Conservation (phyloP, 2,329 filamentous ascomycete species). For the Pyricularia grisea region DNA sequence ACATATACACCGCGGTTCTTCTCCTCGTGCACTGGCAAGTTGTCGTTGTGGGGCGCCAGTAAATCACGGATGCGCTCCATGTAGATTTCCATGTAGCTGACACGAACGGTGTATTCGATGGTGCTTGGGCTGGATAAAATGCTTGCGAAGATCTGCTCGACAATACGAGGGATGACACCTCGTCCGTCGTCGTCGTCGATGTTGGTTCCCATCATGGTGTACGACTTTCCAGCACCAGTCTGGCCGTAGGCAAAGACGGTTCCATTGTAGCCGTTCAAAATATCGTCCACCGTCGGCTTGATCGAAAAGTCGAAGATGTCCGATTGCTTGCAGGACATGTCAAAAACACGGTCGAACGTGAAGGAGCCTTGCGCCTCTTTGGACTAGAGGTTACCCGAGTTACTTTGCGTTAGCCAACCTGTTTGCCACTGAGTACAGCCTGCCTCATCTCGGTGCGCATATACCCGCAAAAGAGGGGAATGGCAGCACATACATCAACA, state of each 20-base stretch:
- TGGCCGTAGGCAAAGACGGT: constrained; percentile 98
- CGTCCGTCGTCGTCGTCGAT: constrained; percentile 83
- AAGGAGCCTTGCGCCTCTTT: constrained; percentile 76
- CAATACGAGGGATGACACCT: constrained; percentile 93
- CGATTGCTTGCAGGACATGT: constrained; percentile 79
- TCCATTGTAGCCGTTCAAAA: constrained; percentile 97
- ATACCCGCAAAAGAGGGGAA: not conserved
- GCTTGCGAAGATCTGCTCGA: constrained; percentile 94
- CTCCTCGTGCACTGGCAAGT: constrained; percentile 95
- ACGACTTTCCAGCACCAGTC: constrained; percentile 97
- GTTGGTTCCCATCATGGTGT: constrained; percentile 96
- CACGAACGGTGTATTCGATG: constrained; percentile 97
- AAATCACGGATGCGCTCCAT: constrained; percentile 98
- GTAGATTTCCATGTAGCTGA: constrained; percentile 99
- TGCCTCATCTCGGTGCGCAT: not conserved
- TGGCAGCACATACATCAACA: constrained; percentile 62
- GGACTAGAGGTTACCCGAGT: constrained; percentile 43
- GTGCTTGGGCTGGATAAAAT: constrained; percentile 86
- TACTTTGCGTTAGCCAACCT: not conserved
- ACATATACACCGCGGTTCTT: constrained; percentile 95
- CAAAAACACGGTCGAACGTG: constrained; percentile 96
- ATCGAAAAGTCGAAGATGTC: constrained; percentile 99
- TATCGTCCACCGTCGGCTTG: constrained; percentile 90
- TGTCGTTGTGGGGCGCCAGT: constrained; percentile 86
- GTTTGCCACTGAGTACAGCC: not conserved